phyloP scores from a whole-genome alignment of 2,329 filamentous ascomycete species.

The Leptographium galeiforme region DNA sequence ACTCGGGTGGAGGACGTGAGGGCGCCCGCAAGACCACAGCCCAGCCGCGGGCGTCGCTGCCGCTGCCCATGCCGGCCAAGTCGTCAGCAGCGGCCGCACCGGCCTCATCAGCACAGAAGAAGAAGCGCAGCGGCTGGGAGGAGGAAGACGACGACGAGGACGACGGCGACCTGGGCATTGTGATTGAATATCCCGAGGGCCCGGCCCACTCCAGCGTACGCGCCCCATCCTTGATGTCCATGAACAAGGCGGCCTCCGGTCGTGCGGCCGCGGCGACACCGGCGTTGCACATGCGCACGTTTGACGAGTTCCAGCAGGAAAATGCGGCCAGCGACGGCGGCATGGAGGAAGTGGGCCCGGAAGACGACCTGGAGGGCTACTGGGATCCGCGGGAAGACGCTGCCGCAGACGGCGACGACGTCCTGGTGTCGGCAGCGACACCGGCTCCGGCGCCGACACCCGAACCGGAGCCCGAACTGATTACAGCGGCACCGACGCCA shows the following conservation, averaged over 20 bases:
- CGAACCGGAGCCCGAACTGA: background rate
- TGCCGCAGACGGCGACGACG: background rate
- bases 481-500: background rate
- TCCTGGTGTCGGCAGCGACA: background rate
- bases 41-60: conserved; percentile 8
- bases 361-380: conserved; percentile 11
- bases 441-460: background rate
- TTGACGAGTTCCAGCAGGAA: conserved; percentile 11
- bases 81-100: conserved; percentile 11
- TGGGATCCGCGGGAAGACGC: conserved; percentile 10
- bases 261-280: background rate
- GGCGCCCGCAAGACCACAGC: background rate
- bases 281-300: conserved; percentile 9
- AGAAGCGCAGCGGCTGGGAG: conserved; percentile 20
- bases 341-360: conserved; percentile 17
- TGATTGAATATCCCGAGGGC: conserved; percentile 46
- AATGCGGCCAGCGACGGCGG: conserved; percentile 6
- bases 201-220: conserved; percentile 17
- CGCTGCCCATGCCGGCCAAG: conserved; percentile 14
- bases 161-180: conserved; percentile 43
- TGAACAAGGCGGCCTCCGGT: too few relatives aligned
- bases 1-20: background rate
- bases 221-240: background rate
- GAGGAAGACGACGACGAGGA: conserved; percentile 40
- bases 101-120: conserved; percentile 8